These are phyloP conservation scores for Camellia oleifera DNA, from an alignment of 179 eudicot species.

Conservation along the genomic window DNA sequence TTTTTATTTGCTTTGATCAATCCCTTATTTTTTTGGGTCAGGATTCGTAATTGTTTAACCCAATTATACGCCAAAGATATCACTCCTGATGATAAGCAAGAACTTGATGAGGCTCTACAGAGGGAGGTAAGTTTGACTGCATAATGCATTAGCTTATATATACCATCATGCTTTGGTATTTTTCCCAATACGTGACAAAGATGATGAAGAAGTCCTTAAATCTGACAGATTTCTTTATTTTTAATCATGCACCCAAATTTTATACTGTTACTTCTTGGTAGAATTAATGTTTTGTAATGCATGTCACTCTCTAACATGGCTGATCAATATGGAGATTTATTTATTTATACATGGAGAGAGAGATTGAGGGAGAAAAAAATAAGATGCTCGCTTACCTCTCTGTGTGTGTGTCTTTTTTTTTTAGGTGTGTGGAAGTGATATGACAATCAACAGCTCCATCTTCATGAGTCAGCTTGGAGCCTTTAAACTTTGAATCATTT, in stretches of 20 bases:
- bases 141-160: not conserved
- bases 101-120: slow-evolving; percentile 88
- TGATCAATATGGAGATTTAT: too few relatives aligned
- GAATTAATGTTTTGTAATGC: not conserved
- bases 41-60: slow-evolving; percentile 77
- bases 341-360: too few relatives aligned
- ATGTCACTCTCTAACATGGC: too few relatives aligned
- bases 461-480: too few relatives aligned
- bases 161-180: not conserved
- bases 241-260: not conserved
- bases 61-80: slow-evolving; percentile 82
- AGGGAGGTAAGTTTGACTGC: slow-evolving; percentile 62
- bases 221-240: not conserved
- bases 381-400: too few relatives aligned
- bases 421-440: too few relatives aligned
- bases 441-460: too few relatives aligned
- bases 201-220: not conserved
- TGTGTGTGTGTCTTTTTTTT: too few relatives aligned
- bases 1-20: not conserved
- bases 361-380: too few relatives aligned
- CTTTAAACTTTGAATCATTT: too few relatives aligned
- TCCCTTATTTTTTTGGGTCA: slow-evolving; percentile 10
- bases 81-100: slow-evolving; percentile 92
- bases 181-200: not conserved
- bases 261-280: not conserved